Conservation (phyloP, 108 stramenopile genomes). For the Fragilariopsis cylindrus region DNA sequence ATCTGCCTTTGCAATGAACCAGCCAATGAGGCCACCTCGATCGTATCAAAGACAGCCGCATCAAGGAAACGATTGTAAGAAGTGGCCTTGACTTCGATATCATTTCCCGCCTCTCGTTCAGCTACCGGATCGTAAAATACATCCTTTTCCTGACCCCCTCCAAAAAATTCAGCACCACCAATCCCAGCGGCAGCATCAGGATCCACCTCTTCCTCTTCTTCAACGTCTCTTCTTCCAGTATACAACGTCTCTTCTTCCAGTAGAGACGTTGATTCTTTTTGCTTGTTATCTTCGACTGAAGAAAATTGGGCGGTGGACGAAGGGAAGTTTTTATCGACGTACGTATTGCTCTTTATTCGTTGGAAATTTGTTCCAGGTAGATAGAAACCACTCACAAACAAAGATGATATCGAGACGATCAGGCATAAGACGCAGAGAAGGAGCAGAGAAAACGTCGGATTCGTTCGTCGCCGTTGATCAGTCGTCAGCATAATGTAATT, state of each 20-base stretch:
- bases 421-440: too few species aligned
- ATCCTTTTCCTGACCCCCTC: conserved; percentile 75
- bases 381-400: too few species aligned
- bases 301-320: neutral
- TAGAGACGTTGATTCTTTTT: neutral
- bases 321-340: too few species aligned
- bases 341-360: too few species aligned
- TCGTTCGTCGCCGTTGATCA: too few species aligned
- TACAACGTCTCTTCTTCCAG: too few species aligned
- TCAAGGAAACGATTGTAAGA: conserved; percentile 8
- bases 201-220: neutral
- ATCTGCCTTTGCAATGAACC: conserved; percentile 58
- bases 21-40: conserved; percentile 40
- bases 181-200: conserved; percentile 36
- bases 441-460: too few species aligned
- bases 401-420: too few species aligned
- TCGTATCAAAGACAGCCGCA: conserved; percentile 1
- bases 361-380: too few species aligned
- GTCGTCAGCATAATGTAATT: too few species aligned
- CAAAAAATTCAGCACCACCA: conserved; percentile 60
- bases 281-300: conserved; percentile 5
- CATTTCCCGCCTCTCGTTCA: conserved; percentile 45
- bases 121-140: conserved; percentile 71
- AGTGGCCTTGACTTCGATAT: neutral
- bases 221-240: too few species aligned